Percentiles rank a stretch among this genome's conserved stretches.
Conservation (phyloP, 306 rosid species). For the Oemleria cerasiformis region DNA sequence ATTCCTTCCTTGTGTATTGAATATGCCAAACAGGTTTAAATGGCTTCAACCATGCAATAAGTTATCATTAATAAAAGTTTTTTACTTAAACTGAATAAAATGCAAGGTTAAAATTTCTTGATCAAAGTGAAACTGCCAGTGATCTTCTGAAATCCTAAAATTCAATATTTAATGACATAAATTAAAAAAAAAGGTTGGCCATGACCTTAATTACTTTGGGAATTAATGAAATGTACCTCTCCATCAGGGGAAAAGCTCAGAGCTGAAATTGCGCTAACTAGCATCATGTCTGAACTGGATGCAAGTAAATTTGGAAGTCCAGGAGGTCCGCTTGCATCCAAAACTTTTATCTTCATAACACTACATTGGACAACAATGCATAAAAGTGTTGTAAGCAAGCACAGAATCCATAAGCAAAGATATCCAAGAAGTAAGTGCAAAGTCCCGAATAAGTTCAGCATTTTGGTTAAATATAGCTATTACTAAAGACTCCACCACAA, state of each 20-base stretch:
- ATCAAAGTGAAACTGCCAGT: background rate
- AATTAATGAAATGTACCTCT: constrained; percentile 56
- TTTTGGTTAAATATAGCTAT: background rate
- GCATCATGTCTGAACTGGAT: constrained; percentile 48
- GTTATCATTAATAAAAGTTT: background rate
- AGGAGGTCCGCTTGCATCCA: constrained; percentile 98
- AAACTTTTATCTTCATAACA: constrained; percentile 70
- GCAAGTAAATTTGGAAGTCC: constrained; percentile 94
- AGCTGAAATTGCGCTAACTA: constrained; percentile 75
- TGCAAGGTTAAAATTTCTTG: background rate
- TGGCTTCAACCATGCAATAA: constrained; percentile 1
- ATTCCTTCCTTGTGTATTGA: background rate
- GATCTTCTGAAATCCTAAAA: background rate
- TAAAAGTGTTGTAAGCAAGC: constrained; percentile 17
- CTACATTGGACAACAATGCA: constrained; percentile 41
- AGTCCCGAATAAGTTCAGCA: background rate
- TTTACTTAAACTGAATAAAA: background rate
- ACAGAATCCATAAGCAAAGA: background rate
- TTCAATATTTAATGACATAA: background rate
- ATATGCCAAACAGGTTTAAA: background rate
- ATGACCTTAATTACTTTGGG: background rate
- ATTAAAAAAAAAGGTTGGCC: background rate
- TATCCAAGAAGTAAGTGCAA: background rate
- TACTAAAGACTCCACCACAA: background rate
- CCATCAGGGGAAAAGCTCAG: constrained; percentile 98